Base-by-base conservation (phyloP, 352 stramenopile genomes). In the Pythium angustatum region DNA sequence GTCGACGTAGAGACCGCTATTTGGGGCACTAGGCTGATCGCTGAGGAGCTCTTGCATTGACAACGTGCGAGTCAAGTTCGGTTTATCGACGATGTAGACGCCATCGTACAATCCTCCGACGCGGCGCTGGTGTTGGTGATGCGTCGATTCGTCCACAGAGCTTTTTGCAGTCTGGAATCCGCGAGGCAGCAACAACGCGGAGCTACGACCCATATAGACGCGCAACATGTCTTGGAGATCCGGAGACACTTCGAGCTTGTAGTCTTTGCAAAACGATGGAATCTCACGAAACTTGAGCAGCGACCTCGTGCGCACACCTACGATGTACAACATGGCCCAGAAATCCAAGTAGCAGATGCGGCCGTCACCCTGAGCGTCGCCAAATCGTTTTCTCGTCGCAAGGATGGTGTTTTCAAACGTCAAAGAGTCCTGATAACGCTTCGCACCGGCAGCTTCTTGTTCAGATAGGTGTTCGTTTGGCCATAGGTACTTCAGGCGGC, bases 271-370 rank as follows among this genome's bases (percentile, higher is more conserved):
- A 54, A 93, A 93, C 1, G 74, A 85, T 19, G 79, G 80, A 5
- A 94, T 83, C 31, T 91, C 78, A 7, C 75, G 71, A 64, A 93
- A 88, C 52, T 78, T 76, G 44, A 91, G 72, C 34, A 91, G 65
- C 17, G 60, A 60, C 5, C 68, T 66, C 8, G 78, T 83, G 14
- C 79, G 87, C 15, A 91, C 57, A 0, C 77, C 79, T 1, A 91
- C 75, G 33, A 94, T 79, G 54, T 94, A 94, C 0, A 94, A 65
- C 78, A 94, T 89, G 0, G 77, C 81, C 80, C 85, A 94, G 34
- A 94, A 91, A 51, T 94, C 85, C 22, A 94, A 62, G 56, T 94
- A 94, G 47, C 83, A 91, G 1, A 93, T 71, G 26, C 77, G 64
- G 2, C 81, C 85, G 34, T 93, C 85, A 4, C 78, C 65, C 33